A percentile compares a stretch with the other conserved stretches of the same genome.
Evolutionary conservation across 495 filamentous ascomycete genomes (phyloP).

Genomic region (Trichocladium antarcticum): DNA sequence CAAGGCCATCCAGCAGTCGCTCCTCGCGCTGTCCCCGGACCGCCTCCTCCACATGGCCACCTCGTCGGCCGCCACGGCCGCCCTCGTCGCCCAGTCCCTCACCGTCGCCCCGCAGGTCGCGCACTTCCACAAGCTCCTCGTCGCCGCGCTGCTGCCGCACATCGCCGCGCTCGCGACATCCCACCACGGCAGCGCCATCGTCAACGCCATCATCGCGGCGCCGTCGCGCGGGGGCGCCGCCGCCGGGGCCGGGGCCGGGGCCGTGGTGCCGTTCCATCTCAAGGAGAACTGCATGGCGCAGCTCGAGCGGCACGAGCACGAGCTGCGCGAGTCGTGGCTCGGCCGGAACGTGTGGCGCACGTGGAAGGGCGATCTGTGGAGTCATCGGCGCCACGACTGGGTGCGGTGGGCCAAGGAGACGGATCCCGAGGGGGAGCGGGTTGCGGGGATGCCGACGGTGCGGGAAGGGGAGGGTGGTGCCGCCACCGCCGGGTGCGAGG

Average conservation of each 20-base stretch:
- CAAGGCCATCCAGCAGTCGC: conserved; percentile 33
- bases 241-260: conserved; percentile 19
- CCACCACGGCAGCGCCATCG: conserved; percentile 61
- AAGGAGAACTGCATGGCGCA: conserved; percentile 41
- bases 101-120: conserved; percentile 48
- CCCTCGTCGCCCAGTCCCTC: conserved; percentile 60
- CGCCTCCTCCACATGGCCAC: conserved; percentile 32
- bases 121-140: conserved; percentile 39
- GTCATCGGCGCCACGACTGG: conserved; percentile 56
- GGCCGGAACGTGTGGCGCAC: conserved; percentile 82
- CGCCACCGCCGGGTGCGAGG: neutral
- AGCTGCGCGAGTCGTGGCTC: conserved; percentile 59
- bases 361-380: conserved; percentile 80
- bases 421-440: conserved; percentile 24
- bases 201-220: conserved; percentile 65
- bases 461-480: neutral
- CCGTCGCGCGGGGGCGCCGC: conserved; percentile 35
- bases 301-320: conserved; percentile 43
- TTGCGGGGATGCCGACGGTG: conserved; percentile 18
- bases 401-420: conserved; percentile 51
- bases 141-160: conserved; percentile 40
- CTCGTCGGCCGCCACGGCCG: conserved; percentile 37
- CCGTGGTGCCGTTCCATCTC: conserved; percentile 40
- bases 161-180: conserved; percentile 56
- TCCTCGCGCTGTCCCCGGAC: conserved; percentile 28